These are phyloP conservation scores for Phytophthora hybrid DNA, from an alignment of 352 stramenopile genomes.

Conservation along the genomic window DNA sequence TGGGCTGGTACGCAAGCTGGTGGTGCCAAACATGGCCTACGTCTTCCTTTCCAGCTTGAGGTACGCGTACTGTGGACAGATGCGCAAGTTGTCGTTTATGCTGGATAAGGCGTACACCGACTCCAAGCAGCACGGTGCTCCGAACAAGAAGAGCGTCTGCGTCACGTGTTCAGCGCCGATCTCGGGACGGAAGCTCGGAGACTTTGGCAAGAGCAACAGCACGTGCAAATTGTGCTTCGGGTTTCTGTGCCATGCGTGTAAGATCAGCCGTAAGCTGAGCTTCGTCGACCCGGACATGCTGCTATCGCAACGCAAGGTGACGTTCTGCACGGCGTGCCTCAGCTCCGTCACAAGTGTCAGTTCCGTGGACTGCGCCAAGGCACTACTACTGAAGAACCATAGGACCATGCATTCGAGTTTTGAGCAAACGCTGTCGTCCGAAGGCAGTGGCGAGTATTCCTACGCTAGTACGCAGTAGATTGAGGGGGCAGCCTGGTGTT, in stretches of 20 bases:
- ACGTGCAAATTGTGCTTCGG: slow-evolving; percentile 39
- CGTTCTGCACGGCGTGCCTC: slow-evolving; percentile 40
- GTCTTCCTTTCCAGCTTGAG: slow-evolving; percentile 34
- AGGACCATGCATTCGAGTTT: not conserved
- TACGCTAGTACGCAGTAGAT: not conserved
- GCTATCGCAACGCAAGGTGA: slow-evolving; percentile 42
- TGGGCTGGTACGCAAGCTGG: slow-evolving; percentile 36
- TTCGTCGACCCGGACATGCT: slow-evolving; percentile 43
- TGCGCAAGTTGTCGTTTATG: slow-evolving; percentile 44
- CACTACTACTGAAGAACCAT: not conserved
- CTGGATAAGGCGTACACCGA: slow-evolving; percentile 32
- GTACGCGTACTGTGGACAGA: slow-evolving; percentile 37
- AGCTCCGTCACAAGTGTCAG: slow-evolving; percentile 33
- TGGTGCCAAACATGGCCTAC: slow-evolving; percentile 29
- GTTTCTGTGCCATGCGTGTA: slow-evolving; percentile 40
- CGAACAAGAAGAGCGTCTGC: slow-evolving; percentile 39
- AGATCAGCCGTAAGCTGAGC: slow-evolving; percentile 38
- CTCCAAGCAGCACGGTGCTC: slow-evolving; percentile 28
- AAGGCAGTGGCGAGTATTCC: not conserved
- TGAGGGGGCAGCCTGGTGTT: no score
- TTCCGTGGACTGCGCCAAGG: not conserved
- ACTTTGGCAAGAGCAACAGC: slow-evolving; percentile 40
- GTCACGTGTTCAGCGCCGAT: slow-evolving; percentile 37
- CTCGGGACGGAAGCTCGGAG: slow-evolving; percentile 19
- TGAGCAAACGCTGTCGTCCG: not conserved